phyloP scores from a whole-genome alignment of 305 asterid genomes.

The Fraxinus floribunda region DNA sequence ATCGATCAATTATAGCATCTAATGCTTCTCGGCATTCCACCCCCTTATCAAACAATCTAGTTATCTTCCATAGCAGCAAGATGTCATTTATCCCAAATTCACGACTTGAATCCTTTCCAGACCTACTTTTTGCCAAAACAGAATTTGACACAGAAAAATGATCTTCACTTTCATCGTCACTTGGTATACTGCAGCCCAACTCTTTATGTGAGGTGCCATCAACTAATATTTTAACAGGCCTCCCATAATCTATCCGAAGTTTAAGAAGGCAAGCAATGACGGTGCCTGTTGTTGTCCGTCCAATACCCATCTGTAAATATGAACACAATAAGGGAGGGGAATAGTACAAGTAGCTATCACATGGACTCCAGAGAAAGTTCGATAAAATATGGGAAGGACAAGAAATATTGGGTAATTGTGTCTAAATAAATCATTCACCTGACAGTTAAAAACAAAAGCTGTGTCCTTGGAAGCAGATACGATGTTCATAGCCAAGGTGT shows the following conservation, averaged over 20 bases:
- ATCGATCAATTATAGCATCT: slow-evolving; percentile 88
- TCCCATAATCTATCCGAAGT: slow-evolving; percentile 84
- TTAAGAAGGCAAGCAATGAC: slow-evolving; percentile 94
- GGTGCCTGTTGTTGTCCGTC: slow-evolving; percentile 98
- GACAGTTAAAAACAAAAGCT: slow-evolving; percentile 96
- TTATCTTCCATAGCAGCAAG: slow-evolving; percentile 83
- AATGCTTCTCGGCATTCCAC: slow-evolving; percentile 96
- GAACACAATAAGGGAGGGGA: slow-evolving; percentile 21
- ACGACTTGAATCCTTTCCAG: slow-evolving; percentile 48
- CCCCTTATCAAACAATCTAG: slow-evolving; percentile 95
- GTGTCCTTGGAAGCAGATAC: slow-evolving; percentile 89
- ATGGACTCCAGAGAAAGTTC: slow-evolving; percentile 14
- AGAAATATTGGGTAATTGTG: slow-evolving; percentile 21
- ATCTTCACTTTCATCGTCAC: slow-evolving; percentile 61
- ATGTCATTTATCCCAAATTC: slow-evolving; percentile 96
- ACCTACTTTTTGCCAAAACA: slow-evolving; percentile 40
- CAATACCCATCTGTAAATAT: slow-evolving; percentile 85
- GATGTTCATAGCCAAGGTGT: slow-evolving; percentile 71
- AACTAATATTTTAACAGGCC: slow-evolving; percentile 71
- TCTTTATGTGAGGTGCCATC: slow-evolving; percentile 53
- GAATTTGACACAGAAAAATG: slow-evolving; percentile 41
- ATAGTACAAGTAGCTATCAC: slow-evolving; percentile 29
- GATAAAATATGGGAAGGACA: slow-evolving; percentile 13
- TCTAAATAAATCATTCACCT: slow-evolving; percentile 46
- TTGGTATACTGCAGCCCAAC: slow-evolving; percentile 33